These are phyloP conservation scores for Salvia hispanica DNA, from an alignment of 257 asterid genomes.

Conservation along the genomic window DNA sequence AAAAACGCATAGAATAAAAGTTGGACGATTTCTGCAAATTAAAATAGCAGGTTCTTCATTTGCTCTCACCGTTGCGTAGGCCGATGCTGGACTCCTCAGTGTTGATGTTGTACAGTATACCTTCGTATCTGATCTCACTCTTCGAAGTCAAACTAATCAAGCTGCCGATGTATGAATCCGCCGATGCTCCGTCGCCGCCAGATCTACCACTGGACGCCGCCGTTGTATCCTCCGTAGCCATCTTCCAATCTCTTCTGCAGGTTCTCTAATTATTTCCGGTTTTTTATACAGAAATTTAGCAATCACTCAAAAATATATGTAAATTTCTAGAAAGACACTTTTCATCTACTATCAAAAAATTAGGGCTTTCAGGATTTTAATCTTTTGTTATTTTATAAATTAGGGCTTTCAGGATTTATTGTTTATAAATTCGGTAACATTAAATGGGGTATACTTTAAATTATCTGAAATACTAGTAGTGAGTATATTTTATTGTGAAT, in stretches of 20 bases:
- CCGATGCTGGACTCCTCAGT: slow-evolving; percentile 98
- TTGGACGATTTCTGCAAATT: background rate
- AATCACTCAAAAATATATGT: background rate
- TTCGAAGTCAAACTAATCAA: slow-evolving; percentile 92
- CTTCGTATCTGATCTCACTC: slow-evolving; percentile 96
- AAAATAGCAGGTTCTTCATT: background rate
- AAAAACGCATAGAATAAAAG: background rate
- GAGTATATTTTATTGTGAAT: no score
- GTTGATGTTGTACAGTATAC: slow-evolving; percentile 81
- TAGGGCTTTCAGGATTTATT: no score
- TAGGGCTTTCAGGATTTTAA: no score
- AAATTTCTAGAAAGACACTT: background rate
- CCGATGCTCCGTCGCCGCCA: slow-evolving; percentile 57
- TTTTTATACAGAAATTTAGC: background rate
- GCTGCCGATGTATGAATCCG: slow-evolving; percentile 92
- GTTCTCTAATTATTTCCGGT: slow-evolving; percentile 25
- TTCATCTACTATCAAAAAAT: no score
- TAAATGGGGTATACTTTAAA: no score
- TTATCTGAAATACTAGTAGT: no score
- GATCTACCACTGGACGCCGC: slow-evolving; percentile 28
- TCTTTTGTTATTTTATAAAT: no score
- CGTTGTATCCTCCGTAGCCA: slow-evolving; percentile 77
- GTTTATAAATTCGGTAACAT: no score
- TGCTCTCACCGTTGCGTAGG: slow-evolving; percentile 70
- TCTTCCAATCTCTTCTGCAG: slow-evolving; percentile 24